phyloP scores from a whole-genome alignment of 768 basidiomycete species.

The Collybiopsis confluens region DNA sequence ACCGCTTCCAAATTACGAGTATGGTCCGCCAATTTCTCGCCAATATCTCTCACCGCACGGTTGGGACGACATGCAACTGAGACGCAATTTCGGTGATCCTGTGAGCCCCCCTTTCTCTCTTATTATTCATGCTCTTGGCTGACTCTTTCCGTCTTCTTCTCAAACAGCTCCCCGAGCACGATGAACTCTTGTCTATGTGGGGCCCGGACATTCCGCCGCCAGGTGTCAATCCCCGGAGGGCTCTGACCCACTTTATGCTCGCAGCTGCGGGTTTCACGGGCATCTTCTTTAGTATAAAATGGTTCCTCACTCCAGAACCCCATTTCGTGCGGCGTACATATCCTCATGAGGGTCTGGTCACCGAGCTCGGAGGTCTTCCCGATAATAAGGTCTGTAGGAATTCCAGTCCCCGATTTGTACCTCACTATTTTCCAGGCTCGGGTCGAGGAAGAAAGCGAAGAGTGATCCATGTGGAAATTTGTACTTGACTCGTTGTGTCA shows the following conservation, averaged over 20 bases:
- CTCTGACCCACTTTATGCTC: conserved; percentile 61
- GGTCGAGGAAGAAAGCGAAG: conserved; percentile 8
- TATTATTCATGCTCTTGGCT: conserved; percentile 3
- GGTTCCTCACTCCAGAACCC: conserved; percentile 50
- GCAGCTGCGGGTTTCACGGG: conserved; percentile 60
- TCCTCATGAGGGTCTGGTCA: conserved; percentile 70
- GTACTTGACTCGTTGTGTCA: not conserved
- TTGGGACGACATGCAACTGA: conserved; percentile 74
- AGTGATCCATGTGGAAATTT: not conserved
- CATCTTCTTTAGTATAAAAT: conserved; percentile 57
- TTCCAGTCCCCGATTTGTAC: not conserved
- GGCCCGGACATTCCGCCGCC: conserved; percentile 68
- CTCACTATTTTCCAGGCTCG: conserved; percentile 6
- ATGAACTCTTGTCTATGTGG: conserved; percentile 84
- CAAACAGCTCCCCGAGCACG: conserved; percentile 77
- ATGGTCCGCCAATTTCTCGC: conserved; percentile 61
- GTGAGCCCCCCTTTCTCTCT: conserved; percentile 34
- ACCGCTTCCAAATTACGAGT: conserved; percentile 71
- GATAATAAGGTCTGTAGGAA: conserved; percentile 62
- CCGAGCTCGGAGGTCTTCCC: conserved; percentile 74
- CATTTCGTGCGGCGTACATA: conserved; percentile 72
- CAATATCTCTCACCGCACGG: conserved; percentile 61
- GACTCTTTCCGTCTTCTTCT: conserved; percentile 9
- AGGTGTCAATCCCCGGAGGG: conserved; percentile 47
- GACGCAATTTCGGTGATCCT: conserved; percentile 78